Base-by-base conservation (phyloP, 148 eudicot genomes). In the Silene conica region DNA sequence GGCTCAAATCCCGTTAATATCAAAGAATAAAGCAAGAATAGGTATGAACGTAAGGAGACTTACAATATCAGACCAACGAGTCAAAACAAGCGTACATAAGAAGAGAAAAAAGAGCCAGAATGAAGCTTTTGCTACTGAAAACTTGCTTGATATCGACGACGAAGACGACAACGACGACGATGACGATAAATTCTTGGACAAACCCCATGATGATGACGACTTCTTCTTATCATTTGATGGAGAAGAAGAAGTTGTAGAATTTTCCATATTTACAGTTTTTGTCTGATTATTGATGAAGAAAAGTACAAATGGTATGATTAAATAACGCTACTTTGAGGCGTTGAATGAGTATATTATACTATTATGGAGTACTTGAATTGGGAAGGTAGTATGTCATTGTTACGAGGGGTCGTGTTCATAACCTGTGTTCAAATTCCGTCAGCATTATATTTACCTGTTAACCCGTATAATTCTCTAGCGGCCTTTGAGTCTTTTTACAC, bases 1-100 rank as follows among this genome's bases (percentile, higher is more conserved):
- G n/a, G n/a, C n/a, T n/a, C n/a, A n/a, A n/a, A n/a, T n/a, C n/a
- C n/a, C n/a, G n/a, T n/a, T n/a, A n/a, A n/a, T n/a, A n/a, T n/a
- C n/a, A n/a, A n/a, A 26, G 28, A 26, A 26, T 26, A 26, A 26
- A 26, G 28, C 28, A 26, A 26, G 28, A 26, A 26, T 34, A 34
- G 4, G 41, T 46, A 46, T 46, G 13, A 1, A 41, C 5, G 41
- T 38, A 18, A 14, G 20, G 22, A 7, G 59, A 81, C 80, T 77
- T 73, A 81, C 83, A 56, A 74, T 25, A 58, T 81, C 75, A 48
- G 75, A 68, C 83, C 80, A 81, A 8, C 73, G 63, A 18, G 72
- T 77, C 7, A 63, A 74, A 74, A 81, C 9, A 14, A 81, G 18
- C 5, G 67, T 34, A 21, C 23, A 78, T 18, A 74, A 10, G 56